A percentile compares a stretch with the other conserved stretches of the same genome.
phyloP scores from a whole-genome alignment of 2,329 filamentous ascomycete species.

The Fusarium protoensiforme region DNA sequence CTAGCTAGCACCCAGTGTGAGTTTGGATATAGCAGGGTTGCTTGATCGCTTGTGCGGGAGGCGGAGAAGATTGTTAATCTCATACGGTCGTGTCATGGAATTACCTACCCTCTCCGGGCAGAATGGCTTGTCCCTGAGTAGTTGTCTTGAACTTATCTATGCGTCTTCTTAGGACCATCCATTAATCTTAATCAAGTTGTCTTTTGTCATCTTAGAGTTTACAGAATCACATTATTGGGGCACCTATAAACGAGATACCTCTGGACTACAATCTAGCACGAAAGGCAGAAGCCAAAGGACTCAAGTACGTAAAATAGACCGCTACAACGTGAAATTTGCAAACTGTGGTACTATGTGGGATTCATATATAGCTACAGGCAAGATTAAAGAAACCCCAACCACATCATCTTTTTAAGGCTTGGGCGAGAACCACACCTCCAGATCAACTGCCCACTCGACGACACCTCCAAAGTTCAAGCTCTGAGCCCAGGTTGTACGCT shows the following conservation, averaged over 20 bases:
- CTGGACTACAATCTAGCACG: not conserved
- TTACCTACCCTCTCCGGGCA: not conserved
- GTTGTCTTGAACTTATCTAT: not conserved
- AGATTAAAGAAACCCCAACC: constrained; percentile 8
- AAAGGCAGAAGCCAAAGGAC: not conserved
- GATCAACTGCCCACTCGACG: constrained; percentile 47
- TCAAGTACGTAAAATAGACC: not conserved
- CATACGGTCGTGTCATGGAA: not conserved
- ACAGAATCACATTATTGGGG: not conserved
- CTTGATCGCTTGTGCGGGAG: not conserved
- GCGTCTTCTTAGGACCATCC: not conserved
- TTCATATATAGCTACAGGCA: constrained; percentile 9
- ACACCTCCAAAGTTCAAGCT: constrained; percentile 44
- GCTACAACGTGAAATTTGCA: not conserved
- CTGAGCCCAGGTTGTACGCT: constrained; percentile 31
- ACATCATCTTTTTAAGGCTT: constrained; percentile 16
- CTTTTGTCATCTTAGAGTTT: not conserved
- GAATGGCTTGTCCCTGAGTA: not conserved
- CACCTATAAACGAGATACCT: not conserved
- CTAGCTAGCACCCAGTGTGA: not conserved
- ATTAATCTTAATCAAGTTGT: not conserved
- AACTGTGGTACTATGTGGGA: not conserved
- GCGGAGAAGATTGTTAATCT: not conserved
- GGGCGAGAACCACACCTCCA: constrained; percentile 39
- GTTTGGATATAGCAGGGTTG: not conserved